A percentile compares a stretch with the other conserved stretches of the same genome.
These are phyloP conservation scores for Dalechampia spathulata DNA, from an alignment of 441 rosid species.

Conservation along the genomic window DNA sequence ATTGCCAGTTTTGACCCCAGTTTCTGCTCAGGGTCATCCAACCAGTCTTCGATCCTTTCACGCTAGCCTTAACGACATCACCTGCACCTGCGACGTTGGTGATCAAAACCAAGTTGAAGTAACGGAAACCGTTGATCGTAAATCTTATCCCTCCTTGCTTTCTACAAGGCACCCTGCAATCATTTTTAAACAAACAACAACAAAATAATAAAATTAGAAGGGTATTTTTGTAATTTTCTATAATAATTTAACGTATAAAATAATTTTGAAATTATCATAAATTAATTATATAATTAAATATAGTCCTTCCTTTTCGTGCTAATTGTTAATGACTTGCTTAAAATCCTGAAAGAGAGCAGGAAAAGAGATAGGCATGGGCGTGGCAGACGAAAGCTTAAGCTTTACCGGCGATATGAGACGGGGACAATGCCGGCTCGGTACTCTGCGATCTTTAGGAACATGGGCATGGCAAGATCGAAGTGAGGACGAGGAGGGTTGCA, in stretches of 20 bases:
- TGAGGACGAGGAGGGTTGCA: slow-evolving; percentile 60
- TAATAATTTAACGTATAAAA: neutral
- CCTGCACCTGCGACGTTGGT: slow-evolving; percentile 71
- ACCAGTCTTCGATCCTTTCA: slow-evolving; percentile 47
- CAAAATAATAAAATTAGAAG: neutral
- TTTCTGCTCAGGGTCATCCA: slow-evolving; percentile 73
- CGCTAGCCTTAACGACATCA: slow-evolving; percentile 49
- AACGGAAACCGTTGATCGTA: slow-evolving; percentile 67
- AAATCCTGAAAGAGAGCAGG: too few species aligned
- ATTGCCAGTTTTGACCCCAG: slow-evolving; percentile 68
- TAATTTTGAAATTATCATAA: slow-evolving; percentile 15
- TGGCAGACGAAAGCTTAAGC: too few species aligned
- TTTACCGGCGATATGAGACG: slow-evolving; percentile 48
- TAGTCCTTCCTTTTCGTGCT: too few species aligned
- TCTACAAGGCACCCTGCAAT: slow-evolving; percentile 64
- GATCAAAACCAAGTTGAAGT: slow-evolving; percentile 62
- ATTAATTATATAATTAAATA: too few species aligned
- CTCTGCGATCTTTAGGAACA: too few species aligned
- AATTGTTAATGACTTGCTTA: too few species aligned
- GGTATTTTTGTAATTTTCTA: slow-evolving; percentile 18
- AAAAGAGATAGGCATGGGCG: too few species aligned
- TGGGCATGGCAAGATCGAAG: too few species aligned
- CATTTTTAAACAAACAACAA: too few species aligned
- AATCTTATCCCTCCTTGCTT: slow-evolving; percentile 62
- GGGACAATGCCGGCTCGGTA: slow-evolving; percentile 63